A percentile compares a stretch with the other conserved stretches of the same genome.
These are phyloP conservation scores for Naganishia antarctica DNA, from an alignment of 768 basidiomycete genomes.

Conservation along the genomic window DNA sequence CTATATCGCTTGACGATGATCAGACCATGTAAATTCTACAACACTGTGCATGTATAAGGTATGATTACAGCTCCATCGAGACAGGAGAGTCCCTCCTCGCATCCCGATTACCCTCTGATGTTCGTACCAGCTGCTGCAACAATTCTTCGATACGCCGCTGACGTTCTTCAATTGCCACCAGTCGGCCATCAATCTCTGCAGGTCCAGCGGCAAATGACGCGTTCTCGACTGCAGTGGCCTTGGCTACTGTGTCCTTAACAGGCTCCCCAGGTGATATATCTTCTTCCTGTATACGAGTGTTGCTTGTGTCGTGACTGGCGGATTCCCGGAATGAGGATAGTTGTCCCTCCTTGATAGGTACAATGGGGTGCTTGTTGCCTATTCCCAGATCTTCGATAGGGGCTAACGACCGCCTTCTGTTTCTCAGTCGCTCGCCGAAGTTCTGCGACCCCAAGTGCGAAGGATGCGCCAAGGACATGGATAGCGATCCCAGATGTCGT, in stretches of 20 bases:
- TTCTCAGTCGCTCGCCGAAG: not conserved
- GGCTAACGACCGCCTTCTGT: not conserved
- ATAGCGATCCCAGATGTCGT: conserved; percentile 9
- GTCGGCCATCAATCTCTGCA: conserved; percentile 21
- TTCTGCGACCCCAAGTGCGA: not conserved
- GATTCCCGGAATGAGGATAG: not conserved
- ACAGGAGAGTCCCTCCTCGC: conserved; percentile 7
- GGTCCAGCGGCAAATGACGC: conserved; percentile 22
- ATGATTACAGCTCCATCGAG: conserved; percentile 7
- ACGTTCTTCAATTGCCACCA: conserved; percentile 40
- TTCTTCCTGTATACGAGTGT: too few species aligned
- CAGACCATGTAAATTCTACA: too few species aligned
- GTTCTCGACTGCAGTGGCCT: conserved; percentile 33
- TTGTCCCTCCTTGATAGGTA: conserved; percentile 15
- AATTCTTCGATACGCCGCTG: conserved; percentile 43
- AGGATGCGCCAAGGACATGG: conserved; percentile 28
- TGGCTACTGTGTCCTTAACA: conserved; percentile 29
- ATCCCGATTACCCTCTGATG: not conserved
- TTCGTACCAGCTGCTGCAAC: conserved; percentile 33
- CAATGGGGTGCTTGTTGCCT: conserved; percentile 9
- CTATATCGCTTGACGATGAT: too few species aligned
- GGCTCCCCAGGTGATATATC: too few species aligned
- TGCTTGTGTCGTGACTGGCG: not conserved
- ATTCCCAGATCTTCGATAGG: conserved; percentile 20
- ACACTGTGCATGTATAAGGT: too few species aligned